A percentile compares a stretch with the other conserved stretches of the same genome.
These are phyloP conservation scores for Ascochyta fabae DNA, from an alignment of 2,329 filamentous ascomycete species.

Conservation along the genomic window DNA sequence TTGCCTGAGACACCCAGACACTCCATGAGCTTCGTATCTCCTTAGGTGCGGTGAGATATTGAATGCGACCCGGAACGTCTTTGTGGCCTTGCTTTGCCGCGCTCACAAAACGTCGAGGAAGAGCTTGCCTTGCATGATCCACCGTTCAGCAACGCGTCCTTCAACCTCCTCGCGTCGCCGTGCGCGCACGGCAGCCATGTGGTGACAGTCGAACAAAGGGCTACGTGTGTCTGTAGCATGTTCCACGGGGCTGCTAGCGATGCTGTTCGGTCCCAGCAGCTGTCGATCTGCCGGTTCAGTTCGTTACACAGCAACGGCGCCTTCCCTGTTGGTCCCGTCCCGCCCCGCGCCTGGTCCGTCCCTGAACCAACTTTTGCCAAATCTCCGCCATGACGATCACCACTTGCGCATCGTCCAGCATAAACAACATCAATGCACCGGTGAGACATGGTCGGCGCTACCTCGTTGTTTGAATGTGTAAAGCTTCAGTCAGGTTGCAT, in stretches of 20 bases:
- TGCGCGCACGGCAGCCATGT: conserved; percentile 15
- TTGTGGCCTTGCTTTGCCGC: conserved; percentile 8
- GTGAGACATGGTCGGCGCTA: neutral
- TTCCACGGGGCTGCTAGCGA: conserved; percentile 8
- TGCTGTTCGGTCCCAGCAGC: conserved; percentile 4
- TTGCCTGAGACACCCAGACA: conserved; percentile 4
- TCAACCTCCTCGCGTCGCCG: conserved; percentile 7
- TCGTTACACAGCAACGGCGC: conserved; percentile 18
- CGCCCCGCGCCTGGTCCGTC: conserved; percentile 9
- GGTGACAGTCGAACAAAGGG: neutral
- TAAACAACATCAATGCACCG: conserved; percentile 5
- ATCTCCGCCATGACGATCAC: conserved; percentile 2
- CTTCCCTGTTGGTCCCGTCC: conserved; percentile 10
- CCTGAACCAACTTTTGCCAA: conserved; percentile 5
- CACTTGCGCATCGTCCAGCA: conserved; percentile 4
- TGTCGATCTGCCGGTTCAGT: conserved; percentile 13
- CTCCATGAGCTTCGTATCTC: neutral
- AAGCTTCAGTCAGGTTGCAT: too few species aligned
- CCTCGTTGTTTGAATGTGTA: neutral
- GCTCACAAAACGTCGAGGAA: neutral
- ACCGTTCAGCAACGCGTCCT: conserved; percentile 1
- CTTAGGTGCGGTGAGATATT: neutral
- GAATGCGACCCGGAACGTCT: too few species aligned
- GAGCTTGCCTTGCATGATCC: conserved; percentile 1
- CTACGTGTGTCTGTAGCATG: conserved; percentile 14